Evolutionary conservation across 1,284 basidiomycete genomes (phyloP).

Genomic region (Ustilago lituana): DNA sequence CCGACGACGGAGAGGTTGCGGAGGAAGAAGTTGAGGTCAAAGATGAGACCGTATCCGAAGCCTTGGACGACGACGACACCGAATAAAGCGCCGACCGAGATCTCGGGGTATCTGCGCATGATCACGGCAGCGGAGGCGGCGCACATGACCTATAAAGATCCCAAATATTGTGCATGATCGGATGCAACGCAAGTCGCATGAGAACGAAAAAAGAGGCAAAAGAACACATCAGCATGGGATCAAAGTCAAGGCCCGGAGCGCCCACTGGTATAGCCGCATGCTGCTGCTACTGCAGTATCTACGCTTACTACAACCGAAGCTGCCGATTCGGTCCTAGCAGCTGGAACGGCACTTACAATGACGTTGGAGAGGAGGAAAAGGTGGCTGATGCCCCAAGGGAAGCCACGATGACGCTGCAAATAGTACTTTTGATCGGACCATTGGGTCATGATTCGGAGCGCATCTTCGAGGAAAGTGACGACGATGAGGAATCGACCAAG

Average conservation of each 20-base stretch:
- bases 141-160: slow-evolving; percentile 78
- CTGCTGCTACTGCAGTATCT: no score
- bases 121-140: slow-evolving; percentile 87
- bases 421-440: slow-evolving; percentile 85
- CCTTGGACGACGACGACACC: slow-evolving; percentile 91
- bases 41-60: slow-evolving; percentile 91
- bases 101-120: slow-evolving; percentile 85
- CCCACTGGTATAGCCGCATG: no score
- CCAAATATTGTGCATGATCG: no score
- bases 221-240: no score
- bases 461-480: slow-evolving; percentile 97
- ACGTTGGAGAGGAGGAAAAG: slow-evolving; percentile 92
- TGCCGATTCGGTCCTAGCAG: no score
- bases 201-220: no score
- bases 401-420: slow-evolving; percentile 81
- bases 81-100: slow-evolving; percentile 87
- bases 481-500: slow-evolving; percentile 97
- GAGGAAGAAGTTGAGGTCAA: slow-evolving; percentile 99
- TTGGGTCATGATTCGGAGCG: slow-evolving; percentile 89
- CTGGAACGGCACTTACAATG: slow-evolving; percentile 74
- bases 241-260: no score
- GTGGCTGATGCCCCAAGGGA: slow-evolving; percentile 94
- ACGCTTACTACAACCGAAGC: no score
- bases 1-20: slow-evolving; percentile 91
- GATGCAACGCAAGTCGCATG: no score